A percentile compares a stretch with the other conserved stretches of the same genome.
These are phyloP conservation scores for Cicer chorassanicum DNA, from an alignment of 306 rosid species.

Conservation along the genomic window DNA sequence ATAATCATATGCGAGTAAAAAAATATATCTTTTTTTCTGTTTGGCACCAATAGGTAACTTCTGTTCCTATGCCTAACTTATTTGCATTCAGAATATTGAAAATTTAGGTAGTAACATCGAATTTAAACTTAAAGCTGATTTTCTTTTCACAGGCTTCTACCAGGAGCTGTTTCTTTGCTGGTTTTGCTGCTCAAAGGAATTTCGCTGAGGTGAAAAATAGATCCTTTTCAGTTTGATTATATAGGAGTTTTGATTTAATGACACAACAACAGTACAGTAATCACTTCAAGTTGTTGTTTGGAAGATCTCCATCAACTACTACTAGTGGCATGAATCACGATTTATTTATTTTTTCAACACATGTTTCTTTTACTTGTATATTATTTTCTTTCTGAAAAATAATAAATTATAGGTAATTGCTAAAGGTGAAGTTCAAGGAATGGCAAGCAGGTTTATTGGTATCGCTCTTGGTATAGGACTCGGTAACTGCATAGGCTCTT, in stretches of 20 bases:
- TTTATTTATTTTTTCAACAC: constrained; percentile 9
- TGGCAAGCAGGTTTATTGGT: constrained; percentile 94
- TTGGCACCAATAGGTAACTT: constrained; percentile 1
- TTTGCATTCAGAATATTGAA: constrained; percentile 18
- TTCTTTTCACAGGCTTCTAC: constrained; percentile 81
- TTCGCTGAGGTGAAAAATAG: constrained; percentile 83
- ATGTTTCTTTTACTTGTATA: not conserved
- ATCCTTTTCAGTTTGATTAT: constrained; percentile 21
- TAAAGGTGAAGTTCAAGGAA: constrained; percentile 98
- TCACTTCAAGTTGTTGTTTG: constrained; percentile 35
- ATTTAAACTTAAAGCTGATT: constrained; percentile 41
- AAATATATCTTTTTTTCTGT: not conserved
- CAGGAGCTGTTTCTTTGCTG: constrained; percentile 96
- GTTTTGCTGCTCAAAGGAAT: constrained; percentile 97
- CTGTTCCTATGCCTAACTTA: constrained; percentile 7
- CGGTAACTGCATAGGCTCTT: constrained; percentile 79
- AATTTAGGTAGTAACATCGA: constrained; percentile 5
- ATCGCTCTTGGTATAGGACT: constrained; percentile 80
- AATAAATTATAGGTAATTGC: constrained; percentile 80
- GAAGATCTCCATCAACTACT: constrained; percentile 32
- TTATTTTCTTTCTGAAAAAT: constrained; percentile 35
- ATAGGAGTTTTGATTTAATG: constrained; percentile 28
- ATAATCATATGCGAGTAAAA: not conserved
- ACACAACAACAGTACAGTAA: constrained; percentile 4
- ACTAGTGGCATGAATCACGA: constrained; percentile 15